Evolutionary conservation across 139 green algal genomes (phyloP).

Genomic region (Chlamydomonas sp.): DNA sequence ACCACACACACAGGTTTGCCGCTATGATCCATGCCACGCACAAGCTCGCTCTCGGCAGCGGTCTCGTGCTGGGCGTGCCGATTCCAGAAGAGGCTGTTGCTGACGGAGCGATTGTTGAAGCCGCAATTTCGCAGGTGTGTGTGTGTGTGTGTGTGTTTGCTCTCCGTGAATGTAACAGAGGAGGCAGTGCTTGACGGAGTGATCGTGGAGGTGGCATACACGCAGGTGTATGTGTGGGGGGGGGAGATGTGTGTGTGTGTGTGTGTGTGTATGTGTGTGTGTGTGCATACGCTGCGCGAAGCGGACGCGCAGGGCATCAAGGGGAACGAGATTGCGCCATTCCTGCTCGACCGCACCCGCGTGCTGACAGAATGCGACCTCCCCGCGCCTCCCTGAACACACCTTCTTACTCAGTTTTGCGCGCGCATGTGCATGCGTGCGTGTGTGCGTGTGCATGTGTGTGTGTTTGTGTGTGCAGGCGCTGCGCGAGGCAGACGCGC

Average conservation of each 20-base stretch:
- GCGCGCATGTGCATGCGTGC: too few species aligned
- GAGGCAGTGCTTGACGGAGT: too few species aligned
- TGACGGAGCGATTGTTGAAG: slow-evolving; percentile 52
- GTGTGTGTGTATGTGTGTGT: too few species aligned
- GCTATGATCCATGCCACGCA: slow-evolving; percentile 38
- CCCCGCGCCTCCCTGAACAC: too few species aligned
- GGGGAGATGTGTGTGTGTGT: too few species aligned
- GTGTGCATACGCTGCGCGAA: slow-evolving; percentile 71
- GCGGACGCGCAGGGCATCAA: slow-evolving; percentile 40
- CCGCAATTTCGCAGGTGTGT: slow-evolving; percentile 47
- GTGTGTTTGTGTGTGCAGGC: too few species aligned
- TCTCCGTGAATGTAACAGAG: too few species aligned
- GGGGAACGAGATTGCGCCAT: slow-evolving; percentile 80
- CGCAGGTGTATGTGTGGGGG: too few species aligned
- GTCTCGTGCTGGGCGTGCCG: slow-evolving; percentile 74
- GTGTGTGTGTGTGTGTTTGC: too few species aligned
- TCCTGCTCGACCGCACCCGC: slow-evolving; percentile 77
- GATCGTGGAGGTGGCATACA: too few species aligned
- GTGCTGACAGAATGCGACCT: slow-evolving; percentile 75
- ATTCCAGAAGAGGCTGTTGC: slow-evolving; percentile 64
- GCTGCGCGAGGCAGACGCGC: slow-evolving; percentile 59
- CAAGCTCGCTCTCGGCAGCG: slow-evolving; percentile 42
- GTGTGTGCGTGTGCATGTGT: too few species aligned
- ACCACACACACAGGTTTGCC: slow-evolving; percentile 41
- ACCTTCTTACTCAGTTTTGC: too few species aligned